Conservation (phyloP, 306 rosid species). For the Boehmeria nivea region DNA sequence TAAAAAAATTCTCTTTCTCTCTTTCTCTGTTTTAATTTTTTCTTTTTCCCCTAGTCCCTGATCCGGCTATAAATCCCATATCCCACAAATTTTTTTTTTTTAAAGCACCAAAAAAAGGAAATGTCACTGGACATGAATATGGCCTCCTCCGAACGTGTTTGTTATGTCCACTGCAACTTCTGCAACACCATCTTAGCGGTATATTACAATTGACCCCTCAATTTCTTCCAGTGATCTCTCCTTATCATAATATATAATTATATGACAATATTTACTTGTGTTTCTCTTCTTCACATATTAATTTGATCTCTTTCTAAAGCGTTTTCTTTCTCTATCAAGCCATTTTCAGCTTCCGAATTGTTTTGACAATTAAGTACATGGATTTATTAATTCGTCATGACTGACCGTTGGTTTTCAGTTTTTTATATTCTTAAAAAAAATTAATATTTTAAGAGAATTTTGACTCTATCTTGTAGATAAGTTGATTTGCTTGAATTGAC, state of each 20-base stretch:
- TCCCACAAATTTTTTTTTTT: background rate
- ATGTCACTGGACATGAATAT: constrained; percentile 77
- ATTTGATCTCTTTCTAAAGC: background rate
- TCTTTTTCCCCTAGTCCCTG: constrained; percentile 4
- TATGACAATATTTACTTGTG: constrained; percentile 15
- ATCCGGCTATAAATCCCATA: constrained; percentile 14
- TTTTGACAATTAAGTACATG: background rate
- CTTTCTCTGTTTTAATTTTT: too few relatives aligned
- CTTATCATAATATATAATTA: constrained; percentile 7
- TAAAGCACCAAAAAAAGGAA: constrained; percentile 26
- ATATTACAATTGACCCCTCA: constrained; percentile 26
- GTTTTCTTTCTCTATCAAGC: background rate
- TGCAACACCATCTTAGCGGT: constrained; percentile 99
- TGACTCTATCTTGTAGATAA: background rate
- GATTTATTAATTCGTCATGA: background rate
- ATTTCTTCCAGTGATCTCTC: constrained; percentile 16
- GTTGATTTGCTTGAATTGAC: constrained; percentile 1
- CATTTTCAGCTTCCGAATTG: constrained; percentile 7
- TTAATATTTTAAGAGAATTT: background rate
- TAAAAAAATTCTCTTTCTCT: too few relatives aligned
- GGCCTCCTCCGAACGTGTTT: constrained; percentile 92
- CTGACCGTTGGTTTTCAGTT: background rate
- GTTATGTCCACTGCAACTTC: constrained; percentile 99
- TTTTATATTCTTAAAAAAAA: background rate
- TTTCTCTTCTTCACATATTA: background rate